These are phyloP conservation scores for Pestalotiopsis sp. DNA, from an alignment of 2,329 filamentous ascomycete genomes.

Conservation along the genomic window DNA sequence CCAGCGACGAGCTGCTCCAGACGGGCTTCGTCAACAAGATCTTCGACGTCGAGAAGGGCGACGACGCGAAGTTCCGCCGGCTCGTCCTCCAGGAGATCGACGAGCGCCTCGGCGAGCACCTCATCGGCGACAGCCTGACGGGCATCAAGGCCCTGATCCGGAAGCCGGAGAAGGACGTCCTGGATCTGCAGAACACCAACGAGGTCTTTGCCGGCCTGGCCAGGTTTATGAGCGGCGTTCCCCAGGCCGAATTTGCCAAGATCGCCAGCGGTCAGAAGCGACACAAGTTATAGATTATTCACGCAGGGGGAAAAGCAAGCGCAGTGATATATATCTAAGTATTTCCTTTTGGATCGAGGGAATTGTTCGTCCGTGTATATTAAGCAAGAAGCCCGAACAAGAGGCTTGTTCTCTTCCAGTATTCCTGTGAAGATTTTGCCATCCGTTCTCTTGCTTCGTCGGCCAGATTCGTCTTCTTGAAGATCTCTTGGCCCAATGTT, in stretches of 20 bases:
- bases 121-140: conserved; percentile 77
- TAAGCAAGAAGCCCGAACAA: conserved; percentile 76
- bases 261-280: conserved; percentile 87
- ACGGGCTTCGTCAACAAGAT: conserved; percentile 87
- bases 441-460: conserved; percentile 56
- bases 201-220: conserved; percentile 88
- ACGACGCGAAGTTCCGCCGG: conserved; percentile 69
- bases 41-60: conserved; percentile 61
- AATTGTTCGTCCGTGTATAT: conserved; percentile 21
- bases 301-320: not conserved
- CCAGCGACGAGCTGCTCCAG: conserved; percentile 70
- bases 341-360: conserved; percentile 8
- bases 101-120: conserved; percentile 76
- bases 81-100: conserved; percentile 80
- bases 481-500: conserved; percentile 48
- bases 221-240: conserved; percentile 76
- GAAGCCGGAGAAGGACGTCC: conserved; percentile 68
- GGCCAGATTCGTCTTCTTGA: conserved; percentile 49
- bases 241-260: conserved; percentile 87
- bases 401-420: conserved; percentile 81
- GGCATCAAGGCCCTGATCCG: conserved; percentile 85
- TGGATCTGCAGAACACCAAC: conserved; percentile 77
- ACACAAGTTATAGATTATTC: conserved; percentile 75
- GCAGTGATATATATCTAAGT: conserved; percentile 5
- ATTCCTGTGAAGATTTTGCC: conserved; percentile 68